Evolutionary conservation across 768 basidiomycete genomes (phyloP).

Genomic region (Panaeolus papilionaceus): DNA sequence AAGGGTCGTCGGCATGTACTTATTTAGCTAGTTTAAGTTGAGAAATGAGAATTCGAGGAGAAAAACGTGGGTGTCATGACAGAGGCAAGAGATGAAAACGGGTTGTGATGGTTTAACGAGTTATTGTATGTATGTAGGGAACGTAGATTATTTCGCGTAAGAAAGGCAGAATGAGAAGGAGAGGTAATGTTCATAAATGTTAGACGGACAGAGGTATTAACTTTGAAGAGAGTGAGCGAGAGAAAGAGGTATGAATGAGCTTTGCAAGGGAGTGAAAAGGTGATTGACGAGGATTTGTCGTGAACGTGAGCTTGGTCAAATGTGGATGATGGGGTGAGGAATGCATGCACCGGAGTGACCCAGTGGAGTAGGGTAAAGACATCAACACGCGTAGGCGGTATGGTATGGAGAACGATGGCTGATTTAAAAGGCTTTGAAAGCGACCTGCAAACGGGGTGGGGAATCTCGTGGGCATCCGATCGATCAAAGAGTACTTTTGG

Average conservation of each 20-base stretch:
- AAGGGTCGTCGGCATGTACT: neutral
- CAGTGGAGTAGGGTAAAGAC: neutral
- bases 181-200: neutral
- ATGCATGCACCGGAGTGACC: neutral
- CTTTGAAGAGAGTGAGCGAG: neutral
- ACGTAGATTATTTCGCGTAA: slow-evolving; percentile 6
- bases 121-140: slow-evolving; percentile 2
- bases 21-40: neutral
- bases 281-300: neutral
- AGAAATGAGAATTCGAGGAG: slow-evolving; percentile 12
- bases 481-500: slow-evolving; percentile 12
- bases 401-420: neutral
- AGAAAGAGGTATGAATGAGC: neutral
- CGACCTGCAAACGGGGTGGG: neutral
- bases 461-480: neutral
- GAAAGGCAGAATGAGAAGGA: neutral
- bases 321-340: neutral
- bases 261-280: neutral
- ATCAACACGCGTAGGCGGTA: neutral
- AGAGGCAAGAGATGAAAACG: slow-evolving; percentile 16
- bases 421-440: neutral
- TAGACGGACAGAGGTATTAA: neutral
- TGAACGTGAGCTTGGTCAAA: neutral
- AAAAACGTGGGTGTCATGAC: slow-evolving; percentile 22
- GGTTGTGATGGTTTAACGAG: neutral